These are phyloP conservation scores for Nelumbo lutea DNA, from an alignment of 164 flowering plant species.

Conservation along the genomic window DNA sequence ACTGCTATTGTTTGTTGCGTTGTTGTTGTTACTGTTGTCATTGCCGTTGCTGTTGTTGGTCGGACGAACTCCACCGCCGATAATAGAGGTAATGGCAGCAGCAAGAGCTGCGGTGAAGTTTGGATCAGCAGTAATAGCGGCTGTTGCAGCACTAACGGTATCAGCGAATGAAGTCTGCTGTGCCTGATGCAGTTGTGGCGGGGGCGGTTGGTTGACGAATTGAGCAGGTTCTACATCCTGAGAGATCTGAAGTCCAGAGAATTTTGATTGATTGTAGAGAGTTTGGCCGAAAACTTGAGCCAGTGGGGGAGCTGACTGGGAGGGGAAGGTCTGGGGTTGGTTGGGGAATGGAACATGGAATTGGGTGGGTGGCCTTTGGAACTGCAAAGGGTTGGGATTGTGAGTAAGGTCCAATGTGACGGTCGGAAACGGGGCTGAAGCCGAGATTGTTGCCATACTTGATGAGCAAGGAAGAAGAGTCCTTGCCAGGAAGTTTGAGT, in stretches of 20 bases:
- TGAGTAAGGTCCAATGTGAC: conserved; percentile 75
- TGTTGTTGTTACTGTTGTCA: background rate
- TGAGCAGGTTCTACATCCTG: conserved; percentile 26
- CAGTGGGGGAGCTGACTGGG: conserved; percentile 12
- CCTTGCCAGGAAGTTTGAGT: conserved; percentile 45
- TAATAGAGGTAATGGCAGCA: conserved; percentile 53
- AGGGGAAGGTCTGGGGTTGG: conserved; percentile 17
- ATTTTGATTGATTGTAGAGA: conserved; percentile 61
- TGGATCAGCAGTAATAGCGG: conserved; percentile 55
- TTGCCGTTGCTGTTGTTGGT: conserved; percentile 5
- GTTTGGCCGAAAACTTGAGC: conserved; percentile 58
- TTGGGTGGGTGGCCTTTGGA: conserved; percentile 46
- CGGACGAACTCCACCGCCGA: conserved; percentile 25
- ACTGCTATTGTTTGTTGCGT: conserved; percentile 7
- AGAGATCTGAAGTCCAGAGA: conserved; percentile 63
- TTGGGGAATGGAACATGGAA: conserved; percentile 44
- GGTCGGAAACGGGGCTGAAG: conserved; percentile 87
- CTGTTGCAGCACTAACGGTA: conserved; percentile 37
- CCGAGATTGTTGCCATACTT: conserved; percentile 66
- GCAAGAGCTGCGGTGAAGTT: conserved; percentile 53
- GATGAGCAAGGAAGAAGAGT: conserved; percentile 49
- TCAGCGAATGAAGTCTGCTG: conserved; percentile 31
- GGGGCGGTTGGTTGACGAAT: conserved; percentile 9
- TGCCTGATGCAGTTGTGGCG: conserved; percentile 7
- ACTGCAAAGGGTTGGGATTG: conserved; percentile 38